These are phyloP conservation scores for Tremella fuciformis DNA, from an alignment of 768 basidiomycete species.

Conservation along the genomic window DNA sequence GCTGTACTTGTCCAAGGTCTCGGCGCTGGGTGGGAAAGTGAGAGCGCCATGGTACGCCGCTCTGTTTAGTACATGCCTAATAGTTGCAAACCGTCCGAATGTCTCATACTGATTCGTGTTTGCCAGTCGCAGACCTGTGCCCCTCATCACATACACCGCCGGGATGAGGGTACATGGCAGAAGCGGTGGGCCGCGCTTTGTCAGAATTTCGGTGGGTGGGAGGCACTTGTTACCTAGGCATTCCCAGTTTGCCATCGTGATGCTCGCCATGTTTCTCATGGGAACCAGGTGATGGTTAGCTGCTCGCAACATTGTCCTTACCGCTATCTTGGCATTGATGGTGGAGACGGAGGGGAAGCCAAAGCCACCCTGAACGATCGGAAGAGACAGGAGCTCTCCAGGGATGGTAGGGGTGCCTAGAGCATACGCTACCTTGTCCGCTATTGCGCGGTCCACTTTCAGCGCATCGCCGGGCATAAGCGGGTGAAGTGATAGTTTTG, in stretches of 20 bases:
- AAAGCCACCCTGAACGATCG: slow-evolving; percentile 10
- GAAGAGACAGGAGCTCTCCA: slow-evolving; percentile 2
- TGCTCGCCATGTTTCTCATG: slow-evolving; percentile 12
- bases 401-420: background rate
- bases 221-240: slow-evolving; percentile 4
- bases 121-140: no score
- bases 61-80: no score
- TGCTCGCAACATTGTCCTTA: slow-evolving; percentile 9
- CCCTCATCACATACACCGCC: no score
- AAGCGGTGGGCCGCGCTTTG: no score
- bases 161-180: no score
- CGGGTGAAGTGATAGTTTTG: slow-evolving; percentile 12
- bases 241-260: slow-evolving; percentile 20
- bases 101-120: no score
- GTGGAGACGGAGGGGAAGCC: slow-evolving; percentile 17
- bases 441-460: slow-evolving; percentile 11
- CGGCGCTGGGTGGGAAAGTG: no score
- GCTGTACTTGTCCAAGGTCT: no score
- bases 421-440: slow-evolving; percentile 8
- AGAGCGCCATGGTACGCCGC: no score
- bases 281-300: slow-evolving; percentile 18
- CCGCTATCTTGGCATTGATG: slow-evolving; percentile 21
- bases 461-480: slow-evolving; percentile 2
- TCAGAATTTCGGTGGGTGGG: background rate
- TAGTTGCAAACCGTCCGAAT: no score